These are phyloP conservation scores for Polygonum aviculare DNA, from an alignment of 148 eudicot species.

Conservation along the genomic window DNA sequence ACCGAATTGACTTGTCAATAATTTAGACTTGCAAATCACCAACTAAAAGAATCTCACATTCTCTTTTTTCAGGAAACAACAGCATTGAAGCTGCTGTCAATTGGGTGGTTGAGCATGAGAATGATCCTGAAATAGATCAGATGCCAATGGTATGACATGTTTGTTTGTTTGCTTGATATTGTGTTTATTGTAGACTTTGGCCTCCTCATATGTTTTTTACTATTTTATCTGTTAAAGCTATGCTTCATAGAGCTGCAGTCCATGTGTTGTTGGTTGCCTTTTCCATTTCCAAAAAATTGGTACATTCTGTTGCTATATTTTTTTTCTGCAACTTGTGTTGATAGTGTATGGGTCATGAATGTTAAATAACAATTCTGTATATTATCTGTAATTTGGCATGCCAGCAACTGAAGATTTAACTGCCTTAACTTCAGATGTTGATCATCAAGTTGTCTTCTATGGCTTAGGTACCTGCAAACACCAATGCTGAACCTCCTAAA, in stretches of 20 bases:
- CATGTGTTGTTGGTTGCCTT: background rate
- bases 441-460: background rate
- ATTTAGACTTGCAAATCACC: background rate
- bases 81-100: slow-evolving; percentile 82
- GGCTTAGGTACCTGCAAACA: slow-evolving; percentile 56
- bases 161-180: background rate
- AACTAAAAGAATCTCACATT: background rate
- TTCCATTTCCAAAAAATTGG: background rate
- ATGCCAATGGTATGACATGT: slow-evolving; percentile 63
- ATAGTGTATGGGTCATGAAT: background rate
- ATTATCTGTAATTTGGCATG: background rate
- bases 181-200: background rate
- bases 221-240: background rate
- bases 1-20: background rate
- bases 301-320: background rate
- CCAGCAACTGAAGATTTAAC: background rate
- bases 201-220: background rate
- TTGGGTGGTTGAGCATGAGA: slow-evolving; percentile 95
- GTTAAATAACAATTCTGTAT: background rate
- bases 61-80: slow-evolving; percentile 44
- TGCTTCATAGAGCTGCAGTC: background rate
- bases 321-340: background rate
- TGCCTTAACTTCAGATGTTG: background rate
- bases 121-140: slow-evolving; percentile 81
- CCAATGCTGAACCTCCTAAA: slow-evolving; percentile 51